Percentiles rank a stretch among this genome's conserved stretches.
phyloP scores from a whole-genome alignment of 768 basidiomycete genomes.

The Trametes gibbosa region DNA sequence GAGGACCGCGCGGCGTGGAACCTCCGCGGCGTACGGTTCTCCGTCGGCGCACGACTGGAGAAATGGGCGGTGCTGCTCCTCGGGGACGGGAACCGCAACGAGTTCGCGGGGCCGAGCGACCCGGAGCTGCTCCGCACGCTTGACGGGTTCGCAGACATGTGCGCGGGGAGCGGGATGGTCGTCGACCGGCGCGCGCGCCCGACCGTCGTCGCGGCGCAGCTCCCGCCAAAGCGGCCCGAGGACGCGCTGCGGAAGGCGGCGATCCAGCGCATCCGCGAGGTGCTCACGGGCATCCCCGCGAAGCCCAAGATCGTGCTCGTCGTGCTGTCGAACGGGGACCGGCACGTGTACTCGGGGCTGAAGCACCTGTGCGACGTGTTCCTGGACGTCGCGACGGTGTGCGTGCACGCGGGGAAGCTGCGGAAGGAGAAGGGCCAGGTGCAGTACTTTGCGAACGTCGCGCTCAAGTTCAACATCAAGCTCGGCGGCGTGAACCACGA shows the following conservation, averaged over 20 bases:
- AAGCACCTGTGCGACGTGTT: conserved; percentile 52
- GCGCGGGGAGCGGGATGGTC: conserved; percentile 58
- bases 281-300: conserved; percentile 37
- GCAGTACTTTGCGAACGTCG: conserved; percentile 56
- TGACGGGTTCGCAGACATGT: conserved; percentile 60
- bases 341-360: conserved; percentile 48
- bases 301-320: conserved; percentile 47
- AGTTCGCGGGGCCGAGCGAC: conserved; percentile 56
- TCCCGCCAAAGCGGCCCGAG: conserved; percentile 49
- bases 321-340: conserved; percentile 46
- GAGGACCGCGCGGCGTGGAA: conserved; percentile 54
- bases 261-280: conserved; percentile 41
- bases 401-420: conserved; percentile 71
- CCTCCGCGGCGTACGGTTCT: conserved; percentile 57
- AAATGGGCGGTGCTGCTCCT: conserved; percentile 73
- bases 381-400: conserved; percentile 59
- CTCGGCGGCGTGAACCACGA: conserved; percentile 52
- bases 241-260: conserved; percentile 57
- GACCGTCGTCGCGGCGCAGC: conserved; percentile 35
- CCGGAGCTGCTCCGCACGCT: conserved; percentile 47
- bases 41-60: conserved; percentile 50
- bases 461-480: conserved; percentile 55
- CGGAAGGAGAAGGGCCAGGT: conserved; percentile 57
- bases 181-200: conserved; percentile 39
- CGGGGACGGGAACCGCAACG: conserved; percentile 57